Percentiles rank a stretch among this genome's conserved stretches.
Conservation (phyloP, 345 rosid species). For the Camelina sativa region DNA sequence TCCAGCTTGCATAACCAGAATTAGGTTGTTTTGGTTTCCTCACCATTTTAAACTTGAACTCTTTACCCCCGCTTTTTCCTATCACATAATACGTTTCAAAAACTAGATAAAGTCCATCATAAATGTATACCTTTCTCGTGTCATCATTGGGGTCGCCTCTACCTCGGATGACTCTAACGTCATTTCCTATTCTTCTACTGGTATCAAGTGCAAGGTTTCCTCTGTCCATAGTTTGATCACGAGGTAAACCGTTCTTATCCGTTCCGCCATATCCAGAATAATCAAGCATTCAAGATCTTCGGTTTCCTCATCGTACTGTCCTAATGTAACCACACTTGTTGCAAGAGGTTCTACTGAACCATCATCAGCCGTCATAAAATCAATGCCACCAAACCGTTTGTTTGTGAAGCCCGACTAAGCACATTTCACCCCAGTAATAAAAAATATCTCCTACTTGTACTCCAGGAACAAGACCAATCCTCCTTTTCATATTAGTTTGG, state of each 20-base stretch:
- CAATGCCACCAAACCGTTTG: conserved; percentile 61
- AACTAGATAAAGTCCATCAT: conserved; percentile 54
- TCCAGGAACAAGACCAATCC: conserved; percentile 65
- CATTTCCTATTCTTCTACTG: conserved; percentile 53
- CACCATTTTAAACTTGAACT: conserved; percentile 46
- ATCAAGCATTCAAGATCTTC: conserved; percentile 52
- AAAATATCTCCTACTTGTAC: conserved; percentile 66
- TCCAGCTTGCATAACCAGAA: background rate
- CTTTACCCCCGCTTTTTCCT: background rate
- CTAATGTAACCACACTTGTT: conserved; percentile 65
- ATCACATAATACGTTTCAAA: accelerated
- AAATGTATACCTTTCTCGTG: conserved; percentile 49
- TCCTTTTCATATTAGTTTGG: conserved; percentile 57
- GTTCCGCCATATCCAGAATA: conserved; percentile 69
- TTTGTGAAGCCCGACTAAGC: conserved; percentile 61
- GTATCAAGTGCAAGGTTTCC: conserved; percentile 70
- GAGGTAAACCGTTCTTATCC: conserved; percentile 27
- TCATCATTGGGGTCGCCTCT: conserved; percentile 37
- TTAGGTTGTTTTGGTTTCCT: conserved; percentile 56
- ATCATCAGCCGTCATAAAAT: conserved; percentile 44
- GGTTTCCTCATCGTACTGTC: conserved; percentile 56
- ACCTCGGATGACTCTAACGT: conserved; percentile 75
- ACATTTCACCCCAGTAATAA: conserved; percentile 65
- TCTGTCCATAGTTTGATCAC: conserved; percentile 64
- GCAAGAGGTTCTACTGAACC: conserved; percentile 42